phyloP scores from a whole-genome alignment of 2,329 filamentous ascomycete species.

The Hymenotorrendiella dingleyae region DNA sequence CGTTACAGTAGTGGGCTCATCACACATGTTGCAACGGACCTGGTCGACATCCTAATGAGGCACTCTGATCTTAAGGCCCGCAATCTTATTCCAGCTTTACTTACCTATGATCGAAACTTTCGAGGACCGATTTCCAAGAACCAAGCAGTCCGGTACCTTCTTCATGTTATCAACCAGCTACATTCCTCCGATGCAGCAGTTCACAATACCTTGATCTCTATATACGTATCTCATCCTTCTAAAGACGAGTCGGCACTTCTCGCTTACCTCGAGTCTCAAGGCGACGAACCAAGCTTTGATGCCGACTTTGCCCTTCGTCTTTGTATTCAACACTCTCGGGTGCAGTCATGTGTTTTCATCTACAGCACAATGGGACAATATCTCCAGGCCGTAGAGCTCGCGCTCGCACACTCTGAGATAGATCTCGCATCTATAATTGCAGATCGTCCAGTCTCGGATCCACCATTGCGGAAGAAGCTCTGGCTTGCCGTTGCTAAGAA shows the following conservation, averaged over 20 bases:
- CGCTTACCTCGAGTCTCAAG: conserved; percentile 85
- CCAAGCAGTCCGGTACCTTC: conserved; percentile 88
- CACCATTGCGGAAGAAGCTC: conserved; percentile 79
- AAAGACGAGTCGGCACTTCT: conserved; percentile 80
- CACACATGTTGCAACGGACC: conserved; percentile 74
- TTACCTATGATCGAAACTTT: conserved; percentile 84
- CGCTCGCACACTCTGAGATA: conserved; percentile 81
- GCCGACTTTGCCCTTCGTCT: conserved; percentile 92
- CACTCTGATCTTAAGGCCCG: conserved; percentile 79
- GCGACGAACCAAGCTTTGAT: conserved; percentile 81
- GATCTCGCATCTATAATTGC: conserved; percentile 87
- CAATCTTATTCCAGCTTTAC: conserved; percentile 83
- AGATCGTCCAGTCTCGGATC: conserved; percentile 74
- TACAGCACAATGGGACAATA: conserved; percentile 97
- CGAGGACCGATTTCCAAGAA: conserved; percentile 67
- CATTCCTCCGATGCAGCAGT: conserved; percentile 77
- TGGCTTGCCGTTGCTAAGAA: conserved; percentile 95
- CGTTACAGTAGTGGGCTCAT: conserved; percentile 96
- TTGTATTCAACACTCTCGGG: conserved; percentile 89
- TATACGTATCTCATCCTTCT: conserved; percentile 82
- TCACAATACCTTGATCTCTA: conserved; percentile 94
- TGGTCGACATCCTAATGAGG: conserved; percentile 94
- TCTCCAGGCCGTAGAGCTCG: conserved; percentile 85
- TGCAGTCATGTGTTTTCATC: conserved; percentile 92
- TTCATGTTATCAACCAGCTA: conserved; percentile 85